Conservation (phyloP, 129 eudicot species). For the Kitagawia praeruptora region DNA sequence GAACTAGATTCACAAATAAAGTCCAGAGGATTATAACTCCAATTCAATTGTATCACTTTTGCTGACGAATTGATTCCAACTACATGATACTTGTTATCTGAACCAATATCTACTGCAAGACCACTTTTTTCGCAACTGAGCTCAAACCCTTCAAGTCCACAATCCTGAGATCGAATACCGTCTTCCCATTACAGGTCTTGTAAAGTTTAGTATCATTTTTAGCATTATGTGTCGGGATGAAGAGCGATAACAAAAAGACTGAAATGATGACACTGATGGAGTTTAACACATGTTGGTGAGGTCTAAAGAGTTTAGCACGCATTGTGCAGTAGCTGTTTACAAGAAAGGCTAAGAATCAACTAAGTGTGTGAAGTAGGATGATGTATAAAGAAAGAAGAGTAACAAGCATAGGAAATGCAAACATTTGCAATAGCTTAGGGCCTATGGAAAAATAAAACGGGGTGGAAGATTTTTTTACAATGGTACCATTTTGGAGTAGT, state of each 20-base stretch:
- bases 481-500: too few species aligned
- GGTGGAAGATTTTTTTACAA: too few species aligned
- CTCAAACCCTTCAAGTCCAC: background rate
- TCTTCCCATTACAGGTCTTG: background rate
- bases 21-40: too few species aligned
- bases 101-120: background rate
- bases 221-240: background rate
- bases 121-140: background rate
- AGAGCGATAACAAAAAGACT: background rate
- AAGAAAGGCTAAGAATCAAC: too few species aligned
- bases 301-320: background rate
- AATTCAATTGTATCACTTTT: too few species aligned
- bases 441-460: too few species aligned
- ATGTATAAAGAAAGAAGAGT: too few species aligned
- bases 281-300: background rate
- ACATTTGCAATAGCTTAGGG: too few species aligned
- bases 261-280: background rate
- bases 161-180: background rate
- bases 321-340: background rate
- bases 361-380: too few species aligned
- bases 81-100: background rate
- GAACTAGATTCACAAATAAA: too few species aligned
- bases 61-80: background rate
- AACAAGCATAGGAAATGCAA: too few species aligned
- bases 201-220: background rate